Conservation (phyloP, 495 filamentous ascomycete genomes). For the Parathielavia appendiculata region DNA sequence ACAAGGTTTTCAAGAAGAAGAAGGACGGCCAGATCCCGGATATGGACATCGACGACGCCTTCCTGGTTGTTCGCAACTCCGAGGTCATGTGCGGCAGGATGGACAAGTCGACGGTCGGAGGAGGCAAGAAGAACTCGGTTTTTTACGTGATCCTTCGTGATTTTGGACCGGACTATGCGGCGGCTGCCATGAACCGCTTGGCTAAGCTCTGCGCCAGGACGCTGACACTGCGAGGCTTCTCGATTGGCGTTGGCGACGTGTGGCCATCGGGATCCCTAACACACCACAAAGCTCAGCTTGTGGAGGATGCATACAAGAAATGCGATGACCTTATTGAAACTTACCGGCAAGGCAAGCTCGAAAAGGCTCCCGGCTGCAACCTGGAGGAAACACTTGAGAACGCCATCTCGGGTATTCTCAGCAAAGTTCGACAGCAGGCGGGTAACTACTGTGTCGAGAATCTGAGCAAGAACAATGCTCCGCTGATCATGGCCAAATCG, state of each 20-base stretch:
- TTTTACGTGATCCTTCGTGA: slow-evolving; percentile 96
- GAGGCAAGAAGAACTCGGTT: slow-evolving; percentile 93
- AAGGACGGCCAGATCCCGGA: slow-evolving; percentile 54
- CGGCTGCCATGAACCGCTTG: slow-evolving; percentile 87
- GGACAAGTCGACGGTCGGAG: slow-evolving; percentile 94
- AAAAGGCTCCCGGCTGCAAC: slow-evolving; percentile 81
- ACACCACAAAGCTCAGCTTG: slow-evolving; percentile 64
- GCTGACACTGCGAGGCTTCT: slow-evolving; percentile 88
- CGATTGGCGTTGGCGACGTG: slow-evolving; percentile 92
- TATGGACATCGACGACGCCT: slow-evolving; percentile 77
- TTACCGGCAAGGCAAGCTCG: slow-evolving; percentile 70
- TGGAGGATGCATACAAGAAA: slow-evolving; percentile 70
- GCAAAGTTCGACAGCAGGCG: slow-evolving; percentile 80
- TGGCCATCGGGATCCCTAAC: slow-evolving; percentile 67
- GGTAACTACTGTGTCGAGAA: slow-evolving; percentile 87
- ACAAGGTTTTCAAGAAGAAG: slow-evolving; percentile 65
- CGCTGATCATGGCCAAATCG: slow-evolving; percentile 93
- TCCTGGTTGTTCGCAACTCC: slow-evolving; percentile 88
- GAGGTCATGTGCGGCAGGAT: slow-evolving; percentile 98
- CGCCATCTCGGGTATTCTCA: slow-evolving; percentile 82
- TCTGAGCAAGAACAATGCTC: slow-evolving; percentile 86
- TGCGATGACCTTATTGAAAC: slow-evolving; percentile 81
- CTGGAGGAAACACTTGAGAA: slow-evolving; percentile 91
- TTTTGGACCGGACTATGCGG: slow-evolving; percentile 83
- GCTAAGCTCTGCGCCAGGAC: slow-evolving; percentile 85